These are phyloP conservation scores for Lolium perenne DNA, from an alignment of 176 grass and related monocot species.

Conservation along the genomic window DNA sequence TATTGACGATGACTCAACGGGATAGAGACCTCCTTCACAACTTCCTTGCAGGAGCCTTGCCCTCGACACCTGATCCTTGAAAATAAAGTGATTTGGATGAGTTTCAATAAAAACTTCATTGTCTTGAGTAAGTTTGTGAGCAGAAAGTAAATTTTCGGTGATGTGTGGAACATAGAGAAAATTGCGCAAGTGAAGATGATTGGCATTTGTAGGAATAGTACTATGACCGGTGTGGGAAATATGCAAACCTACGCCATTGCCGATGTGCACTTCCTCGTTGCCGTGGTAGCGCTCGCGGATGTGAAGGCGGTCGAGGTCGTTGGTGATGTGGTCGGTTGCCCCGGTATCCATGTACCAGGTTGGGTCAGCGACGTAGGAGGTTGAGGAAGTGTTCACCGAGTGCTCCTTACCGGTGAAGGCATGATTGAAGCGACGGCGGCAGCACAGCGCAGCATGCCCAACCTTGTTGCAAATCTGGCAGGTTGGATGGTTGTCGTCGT, in stretches of 20 bases:
- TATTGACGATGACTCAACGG: neutral
- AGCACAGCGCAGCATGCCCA: too few relatives aligned
- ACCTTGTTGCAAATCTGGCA: too few relatives aligned
- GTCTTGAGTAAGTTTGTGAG: neutral
- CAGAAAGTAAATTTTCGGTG: neutral
- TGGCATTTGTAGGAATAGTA: neutral
- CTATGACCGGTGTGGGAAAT: neutral
- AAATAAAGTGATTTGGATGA: neutral
- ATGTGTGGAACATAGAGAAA: neutral
- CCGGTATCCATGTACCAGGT: too few relatives aligned
- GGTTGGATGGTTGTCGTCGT: too few relatives aligned
- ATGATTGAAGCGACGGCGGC: too few relatives aligned
- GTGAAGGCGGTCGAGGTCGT: too few relatives aligned
- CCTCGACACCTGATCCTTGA: neutral
- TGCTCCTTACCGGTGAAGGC: too few relatives aligned
- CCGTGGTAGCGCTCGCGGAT: too few relatives aligned
- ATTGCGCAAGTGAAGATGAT: neutral
- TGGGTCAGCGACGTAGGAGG: too few relatives aligned
- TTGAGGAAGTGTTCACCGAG: too few relatives aligned
- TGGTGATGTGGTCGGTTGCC: too few relatives aligned
- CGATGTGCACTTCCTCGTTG: neutral
- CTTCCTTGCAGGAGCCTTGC: neutral
- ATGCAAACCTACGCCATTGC: too few relatives aligned
- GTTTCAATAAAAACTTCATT: neutral
- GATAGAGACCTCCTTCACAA: neutral